phyloP scores from a whole-genome alignment of 805 yeast species.

The Suhomyces faveliae region DNA sequence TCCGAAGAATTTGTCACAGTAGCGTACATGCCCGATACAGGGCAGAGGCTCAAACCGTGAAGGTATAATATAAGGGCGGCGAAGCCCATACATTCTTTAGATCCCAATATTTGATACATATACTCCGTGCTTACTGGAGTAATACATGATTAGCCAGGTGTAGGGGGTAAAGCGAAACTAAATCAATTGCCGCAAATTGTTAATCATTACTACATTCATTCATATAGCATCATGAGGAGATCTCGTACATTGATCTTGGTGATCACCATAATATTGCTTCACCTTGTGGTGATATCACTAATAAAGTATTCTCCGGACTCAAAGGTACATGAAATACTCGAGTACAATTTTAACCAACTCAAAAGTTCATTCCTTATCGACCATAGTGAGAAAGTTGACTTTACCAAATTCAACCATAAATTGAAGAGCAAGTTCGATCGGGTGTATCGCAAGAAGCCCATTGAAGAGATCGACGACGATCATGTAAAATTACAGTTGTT shows the following conservation, averaged over 20 bases:
- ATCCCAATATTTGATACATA: neutral
- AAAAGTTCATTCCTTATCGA: conserved; percentile 3
- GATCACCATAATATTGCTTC: conserved; percentile 8
- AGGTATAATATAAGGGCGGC: neutral
- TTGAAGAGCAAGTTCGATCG: conserved; percentile 2
- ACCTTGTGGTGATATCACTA: conserved; percentile 9
- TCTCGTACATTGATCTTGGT: conserved; percentile 7
- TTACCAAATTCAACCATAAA: conserved; percentile 4
- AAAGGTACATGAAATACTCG: neutral
- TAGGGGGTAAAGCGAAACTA: no score
- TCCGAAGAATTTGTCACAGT: neutral
- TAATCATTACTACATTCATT: no score
- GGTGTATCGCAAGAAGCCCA: neutral
- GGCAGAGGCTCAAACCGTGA: neutral
- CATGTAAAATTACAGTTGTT: neutral
- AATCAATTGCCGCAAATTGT: neutral
- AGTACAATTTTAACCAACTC: conserved; percentile 5
- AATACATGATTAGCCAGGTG: no score
- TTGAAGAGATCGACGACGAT: neutral
- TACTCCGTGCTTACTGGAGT: neutral
- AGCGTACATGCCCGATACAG: neutral
- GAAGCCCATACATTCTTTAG: neutral
- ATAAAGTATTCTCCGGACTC: conserved; percentile 6
- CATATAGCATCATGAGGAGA: no score
- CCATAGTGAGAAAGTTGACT: neutral